phyloP scores from a whole-genome alignment of 2,329 filamentous ascomycete genomes.

The Celoporthe dispersa region DNA sequence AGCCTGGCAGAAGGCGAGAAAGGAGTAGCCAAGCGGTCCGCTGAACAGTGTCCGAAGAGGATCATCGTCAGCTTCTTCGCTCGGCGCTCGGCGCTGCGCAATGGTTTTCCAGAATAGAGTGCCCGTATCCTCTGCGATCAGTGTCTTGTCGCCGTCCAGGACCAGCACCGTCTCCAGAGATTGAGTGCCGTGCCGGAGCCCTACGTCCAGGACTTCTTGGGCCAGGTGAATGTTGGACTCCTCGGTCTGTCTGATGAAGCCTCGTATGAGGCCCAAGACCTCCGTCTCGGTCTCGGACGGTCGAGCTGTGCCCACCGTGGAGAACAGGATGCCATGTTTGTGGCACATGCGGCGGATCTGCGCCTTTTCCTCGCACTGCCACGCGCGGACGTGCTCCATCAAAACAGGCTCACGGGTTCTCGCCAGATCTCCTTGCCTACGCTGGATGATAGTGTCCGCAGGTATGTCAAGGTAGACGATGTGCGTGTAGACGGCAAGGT shows the following conservation, averaged over 20 bases:
- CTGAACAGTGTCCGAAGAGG: not conserved
- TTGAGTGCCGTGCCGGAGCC: not conserved
- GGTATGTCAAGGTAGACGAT: not conserved
- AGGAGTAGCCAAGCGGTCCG: not conserved
- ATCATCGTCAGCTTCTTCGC: not conserved
- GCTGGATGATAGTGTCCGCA: not conserved
- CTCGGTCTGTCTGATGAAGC: not conserved
- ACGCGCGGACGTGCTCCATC: not conserved
- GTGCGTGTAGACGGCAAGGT: not conserved
- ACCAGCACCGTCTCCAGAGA: not conserved
- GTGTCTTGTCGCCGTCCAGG: not conserved
- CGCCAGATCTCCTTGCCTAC: not conserved
- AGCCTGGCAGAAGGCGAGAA: slow-evolving; percentile 1
- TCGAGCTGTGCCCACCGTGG: not conserved
- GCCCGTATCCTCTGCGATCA: slow-evolving; percentile 3
- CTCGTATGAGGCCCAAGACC: not conserved
- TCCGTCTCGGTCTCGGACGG: not conserved
- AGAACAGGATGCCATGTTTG: not conserved
- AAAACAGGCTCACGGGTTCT: not conserved
- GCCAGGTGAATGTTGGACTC: not conserved
- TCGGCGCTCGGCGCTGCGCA: not conserved
- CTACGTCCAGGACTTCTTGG: not conserved
- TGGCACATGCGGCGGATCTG: not conserved
- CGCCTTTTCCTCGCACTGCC: not conserved
- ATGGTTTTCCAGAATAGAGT: not conserved